A percentile compares a stretch with the other conserved stretches of the same genome.
Evolutionary conservation across 2,329 filamentous ascomycete genomes (phyloP).

Genomic region (Coniella lustricola): DNA sequence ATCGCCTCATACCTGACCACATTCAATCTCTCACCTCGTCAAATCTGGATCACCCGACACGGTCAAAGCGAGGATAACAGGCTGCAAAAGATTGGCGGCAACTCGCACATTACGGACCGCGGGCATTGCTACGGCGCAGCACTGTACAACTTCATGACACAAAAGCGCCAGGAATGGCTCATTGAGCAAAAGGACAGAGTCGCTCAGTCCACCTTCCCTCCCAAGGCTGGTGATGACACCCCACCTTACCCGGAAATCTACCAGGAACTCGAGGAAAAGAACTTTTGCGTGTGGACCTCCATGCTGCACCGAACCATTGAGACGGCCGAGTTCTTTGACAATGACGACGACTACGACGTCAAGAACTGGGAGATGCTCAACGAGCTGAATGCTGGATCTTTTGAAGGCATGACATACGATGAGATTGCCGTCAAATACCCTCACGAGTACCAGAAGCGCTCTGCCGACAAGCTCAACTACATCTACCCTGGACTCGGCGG

Average conservation of each 20-base stretch:
- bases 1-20: slow-evolving; percentile 94
- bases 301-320: slow-evolving; percentile 86
- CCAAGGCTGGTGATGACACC: slow-evolving; percentile 81
- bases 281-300: slow-evolving; percentile 97
- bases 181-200: slow-evolving; percentile 73
- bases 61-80: slow-evolving; percentile 87
- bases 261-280: slow-evolving; percentile 66
- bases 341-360: slow-evolving; percentile 60
- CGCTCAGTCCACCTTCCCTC: slow-evolving; percentile 75
- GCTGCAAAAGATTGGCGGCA: slow-evolving; percentile 81
- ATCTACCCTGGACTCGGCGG: slow-evolving; percentile 94
- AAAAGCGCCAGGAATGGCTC: slow-evolving; percentile 76
- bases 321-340: slow-evolving; percentile 60
- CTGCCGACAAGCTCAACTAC: slow-evolving; percentile 85
- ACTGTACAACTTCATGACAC: slow-evolving; percentile 75
- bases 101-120: slow-evolving; percentile 75
- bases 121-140: slow-evolving; percentile 73
- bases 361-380: slow-evolving; percentile 88
- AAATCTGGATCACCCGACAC: slow-evolving; percentile 97
- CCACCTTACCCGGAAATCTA: slow-evolving; percentile 87
- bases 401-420: slow-evolving; percentile 91
- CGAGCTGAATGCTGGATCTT: slow-evolving; percentile 85
- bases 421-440: slow-evolving; percentile 76
- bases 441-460: slow-evolving; percentile 74
- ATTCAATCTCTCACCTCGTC: slow-evolving; percentile 89